A percentile compares a stretch with the other conserved stretches of the same genome.
Conservation (phyloP, 371 early-diverging fungal species). For the Polyrhizophydium stewartii region DNA sequence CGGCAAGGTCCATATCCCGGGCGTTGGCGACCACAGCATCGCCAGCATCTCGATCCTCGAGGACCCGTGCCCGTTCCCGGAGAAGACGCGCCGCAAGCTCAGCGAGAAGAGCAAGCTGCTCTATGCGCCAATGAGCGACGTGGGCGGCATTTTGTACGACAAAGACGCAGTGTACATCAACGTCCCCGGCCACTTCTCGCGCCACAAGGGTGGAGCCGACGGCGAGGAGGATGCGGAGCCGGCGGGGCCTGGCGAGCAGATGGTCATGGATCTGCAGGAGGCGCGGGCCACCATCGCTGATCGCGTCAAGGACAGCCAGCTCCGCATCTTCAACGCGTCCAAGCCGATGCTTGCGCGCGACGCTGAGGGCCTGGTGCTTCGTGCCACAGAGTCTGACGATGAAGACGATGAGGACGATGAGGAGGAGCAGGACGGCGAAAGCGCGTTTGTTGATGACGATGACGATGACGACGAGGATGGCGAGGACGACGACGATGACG, state of each 20-base stretch:
- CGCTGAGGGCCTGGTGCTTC: conserved; percentile 20
- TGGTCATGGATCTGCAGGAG: conserved; percentile 90
- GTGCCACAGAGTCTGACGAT: conserved; percentile 10
- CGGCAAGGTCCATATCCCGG: conserved; percentile 90
- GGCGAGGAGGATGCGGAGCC: conserved; percentile 18
- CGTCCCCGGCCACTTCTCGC: conserved; percentile 81
- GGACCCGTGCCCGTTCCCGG: conserved; percentile 94
- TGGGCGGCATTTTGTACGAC: conserved; percentile 96
- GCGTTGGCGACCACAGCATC: conserved; percentile 86
- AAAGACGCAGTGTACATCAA: conserved; percentile 98
- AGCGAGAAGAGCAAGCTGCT: conserved; percentile 91
- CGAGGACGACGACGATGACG: conserved; percentile 9
- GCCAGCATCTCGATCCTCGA: conserved; percentile 68
- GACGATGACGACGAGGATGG: conserved; percentile 25
- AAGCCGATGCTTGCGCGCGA: conserved; percentile 64
- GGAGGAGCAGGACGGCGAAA: conserved; percentile 32
- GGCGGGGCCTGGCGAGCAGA: conserved; percentile 70
- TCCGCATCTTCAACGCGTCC: conserved; percentile 79
- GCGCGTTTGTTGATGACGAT: conserved; percentile 36
- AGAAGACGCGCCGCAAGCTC: conserved; percentile 81
- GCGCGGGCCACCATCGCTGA: conserved; percentile 71
- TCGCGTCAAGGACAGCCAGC: conserved; percentile 67
- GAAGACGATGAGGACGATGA: conserved; percentile 21
- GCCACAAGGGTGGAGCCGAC: conserved; percentile 47
- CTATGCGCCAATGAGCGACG: conserved; percentile 98